Conservation (phyloP, 768 basidiomycete genomes). For the Favolaschia claudopus region DNA sequence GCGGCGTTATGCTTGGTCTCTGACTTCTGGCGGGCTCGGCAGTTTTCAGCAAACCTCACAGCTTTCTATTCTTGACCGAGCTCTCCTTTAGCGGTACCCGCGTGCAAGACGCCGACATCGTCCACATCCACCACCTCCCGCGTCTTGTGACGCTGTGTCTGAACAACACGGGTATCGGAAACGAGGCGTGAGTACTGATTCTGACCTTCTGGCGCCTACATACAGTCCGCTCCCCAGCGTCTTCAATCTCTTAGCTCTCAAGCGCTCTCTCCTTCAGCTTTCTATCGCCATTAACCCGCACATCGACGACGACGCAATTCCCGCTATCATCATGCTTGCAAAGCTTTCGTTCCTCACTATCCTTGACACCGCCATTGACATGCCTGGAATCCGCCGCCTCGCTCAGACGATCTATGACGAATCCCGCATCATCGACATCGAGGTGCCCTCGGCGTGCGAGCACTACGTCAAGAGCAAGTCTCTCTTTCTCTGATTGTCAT, state of each 20-base stretch:
- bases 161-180: constrained; percentile 62
- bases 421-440: constrained; percentile 53
- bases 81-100: constrained; percentile 57
- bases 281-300: constrained; percentile 58
- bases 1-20: neutral
- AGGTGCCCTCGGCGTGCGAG: constrained; percentile 62
- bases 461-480: constrained; percentile 60
- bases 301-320: constrained; percentile 64
- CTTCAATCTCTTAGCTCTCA: constrained; percentile 64
- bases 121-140: constrained; percentile 61
- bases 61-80: constrained; percentile 57
- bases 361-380: constrained; percentile 60
- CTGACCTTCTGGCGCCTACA: constrained; percentile 6
- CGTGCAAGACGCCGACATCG: constrained; percentile 57
- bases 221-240: constrained; percentile 46
- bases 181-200: constrained; percentile 60
- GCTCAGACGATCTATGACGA: constrained; percentile 45
- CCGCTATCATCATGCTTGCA: constrained; percentile 57
- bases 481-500: neutral
- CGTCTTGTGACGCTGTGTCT: constrained; percentile 54
- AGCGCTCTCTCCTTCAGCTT: constrained; percentile 59
- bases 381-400: constrained; percentile 64
- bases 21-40: constrained; percentile 10
- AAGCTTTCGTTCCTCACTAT: constrained; percentile 60
- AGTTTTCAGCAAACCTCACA: constrained; percentile 61